Conservation (phyloP, 768 basidiomycete species). For the Calocera viscosa region DNA sequence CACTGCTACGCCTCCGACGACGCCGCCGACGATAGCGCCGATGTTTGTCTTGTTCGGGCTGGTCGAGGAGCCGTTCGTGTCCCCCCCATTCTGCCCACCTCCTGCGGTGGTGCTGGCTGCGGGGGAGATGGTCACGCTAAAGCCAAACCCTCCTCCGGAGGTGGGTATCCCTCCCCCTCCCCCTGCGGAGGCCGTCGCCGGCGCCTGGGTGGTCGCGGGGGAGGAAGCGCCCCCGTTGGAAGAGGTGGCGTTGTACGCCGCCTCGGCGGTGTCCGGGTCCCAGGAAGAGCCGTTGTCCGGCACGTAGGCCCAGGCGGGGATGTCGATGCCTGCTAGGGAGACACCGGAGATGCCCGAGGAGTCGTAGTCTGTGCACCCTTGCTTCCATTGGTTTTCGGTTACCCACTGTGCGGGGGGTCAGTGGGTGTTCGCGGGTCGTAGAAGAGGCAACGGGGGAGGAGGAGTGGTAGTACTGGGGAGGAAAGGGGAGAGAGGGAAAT, state of each 20-base stretch:
- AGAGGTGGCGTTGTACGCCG: background rate
- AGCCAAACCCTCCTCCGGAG: background rate
- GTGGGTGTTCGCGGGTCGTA: background rate
- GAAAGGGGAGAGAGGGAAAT: background rate
- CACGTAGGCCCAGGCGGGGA: constrained; percentile 3
- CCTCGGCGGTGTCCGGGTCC: background rate
- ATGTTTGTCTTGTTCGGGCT: constrained; percentile 17
- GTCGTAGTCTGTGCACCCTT: constrained; percentile 11
- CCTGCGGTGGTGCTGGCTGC: background rate
- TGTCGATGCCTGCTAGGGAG: background rate
- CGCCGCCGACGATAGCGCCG: constrained; percentile 40
- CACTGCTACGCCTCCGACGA: constrained; percentile 35
- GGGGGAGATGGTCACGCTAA: background rate
- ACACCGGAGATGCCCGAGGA: background rate
- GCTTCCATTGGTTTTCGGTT: constrained; percentile 7
- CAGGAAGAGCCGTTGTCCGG: constrained; percentile 3
- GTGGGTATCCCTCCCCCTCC: too few species aligned
- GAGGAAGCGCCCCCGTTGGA: background rate
- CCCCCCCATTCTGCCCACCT: background rate
- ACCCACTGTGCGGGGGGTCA: background rate
- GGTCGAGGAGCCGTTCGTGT: background rate
- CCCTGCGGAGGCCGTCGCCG: background rate
- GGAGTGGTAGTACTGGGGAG: background rate
- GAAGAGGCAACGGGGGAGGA: background rate
- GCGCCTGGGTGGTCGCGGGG: background rate